Percentiles rank a stretch among this genome's conserved stretches.
phyloP scores from a whole-genome alignment of 495 filamentous ascomycete species.

The Halenospora varia region DNA sequence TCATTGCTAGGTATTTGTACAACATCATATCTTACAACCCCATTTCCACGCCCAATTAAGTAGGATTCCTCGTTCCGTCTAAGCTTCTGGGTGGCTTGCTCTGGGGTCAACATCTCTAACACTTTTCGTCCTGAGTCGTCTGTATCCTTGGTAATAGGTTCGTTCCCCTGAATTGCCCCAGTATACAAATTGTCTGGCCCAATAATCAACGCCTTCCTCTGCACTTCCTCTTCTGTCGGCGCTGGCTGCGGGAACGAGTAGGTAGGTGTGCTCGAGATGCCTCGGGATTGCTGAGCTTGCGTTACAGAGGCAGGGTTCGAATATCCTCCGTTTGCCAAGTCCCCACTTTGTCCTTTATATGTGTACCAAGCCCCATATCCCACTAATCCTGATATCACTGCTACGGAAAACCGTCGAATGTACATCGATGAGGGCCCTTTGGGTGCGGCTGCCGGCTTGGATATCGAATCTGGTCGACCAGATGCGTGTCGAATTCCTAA shows the following conservation, averaged over 20 bases:
- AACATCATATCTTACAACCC: conserved; percentile 93
- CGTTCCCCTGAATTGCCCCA: conserved; percentile 71
- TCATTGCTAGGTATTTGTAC: conserved; percentile 94
- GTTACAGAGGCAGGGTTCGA: background rate
- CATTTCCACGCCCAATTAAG: conserved; percentile 81
- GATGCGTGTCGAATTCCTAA: conserved; percentile 43
- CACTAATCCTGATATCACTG: conserved; percentile 56
- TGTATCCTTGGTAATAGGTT: conserved; percentile 79
- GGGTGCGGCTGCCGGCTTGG: conserved; percentile 33
- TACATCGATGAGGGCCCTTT: conserved; percentile 52
- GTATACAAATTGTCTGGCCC: conserved; percentile 83
- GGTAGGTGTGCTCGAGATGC: conserved; percentile 7
- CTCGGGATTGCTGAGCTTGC: conserved; percentile 2
- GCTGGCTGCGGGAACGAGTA: conserved; percentile 9
- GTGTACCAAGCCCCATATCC: conserved; percentile 64
- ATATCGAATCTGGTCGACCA: conserved; percentile 33
- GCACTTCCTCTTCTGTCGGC: background rate
- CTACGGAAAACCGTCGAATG: conserved; percentile 58
- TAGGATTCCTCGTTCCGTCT: conserved; percentile 88
- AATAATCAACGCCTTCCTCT: conserved; percentile 60
- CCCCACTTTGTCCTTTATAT: conserved; percentile 36
- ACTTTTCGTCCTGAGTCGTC: conserved; percentile 77
- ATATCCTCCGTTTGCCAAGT: background rate
- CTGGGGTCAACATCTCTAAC: conserved; percentile 92
- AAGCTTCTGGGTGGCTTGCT: conserved; percentile 87